Conservation (phyloP, 352 stramenopile species). For the Globisporangium mamillatum region DNA sequence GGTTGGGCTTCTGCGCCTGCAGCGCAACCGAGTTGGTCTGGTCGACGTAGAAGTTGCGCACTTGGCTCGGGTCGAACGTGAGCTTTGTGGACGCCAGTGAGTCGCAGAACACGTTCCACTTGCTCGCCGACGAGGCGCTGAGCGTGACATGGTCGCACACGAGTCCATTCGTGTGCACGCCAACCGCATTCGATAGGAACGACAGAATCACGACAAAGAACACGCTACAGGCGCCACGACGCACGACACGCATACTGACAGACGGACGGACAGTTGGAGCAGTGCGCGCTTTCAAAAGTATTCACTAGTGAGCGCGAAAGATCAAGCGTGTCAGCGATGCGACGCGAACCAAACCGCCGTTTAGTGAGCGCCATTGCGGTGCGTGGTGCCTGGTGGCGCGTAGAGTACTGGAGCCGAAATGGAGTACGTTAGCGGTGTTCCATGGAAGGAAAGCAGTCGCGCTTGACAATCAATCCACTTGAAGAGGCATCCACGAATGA, state of each 20-base stretch:
- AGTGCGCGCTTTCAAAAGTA: background rate
- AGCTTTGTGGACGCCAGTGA: constrained; percentile 16
- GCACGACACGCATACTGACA: constrained; percentile 1
- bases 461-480: constrained; percentile 7
- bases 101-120: constrained; percentile 34
- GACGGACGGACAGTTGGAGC: background rate
- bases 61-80: constrained; percentile 33
- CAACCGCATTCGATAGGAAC: background rate
- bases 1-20: constrained; percentile 6
- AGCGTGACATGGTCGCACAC: constrained; percentile 28
- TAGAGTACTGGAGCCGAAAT: background rate
- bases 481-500: background rate
- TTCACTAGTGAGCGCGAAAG: constrained; percentile 4
- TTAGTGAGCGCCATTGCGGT: background rate
- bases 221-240: background rate
- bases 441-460: constrained; percentile 1
- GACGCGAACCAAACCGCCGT: background rate
- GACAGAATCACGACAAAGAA: background rate
- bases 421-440: constrained; percentile 1
- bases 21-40: constrained; percentile 17
- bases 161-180: background rate
- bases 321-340: background rate
- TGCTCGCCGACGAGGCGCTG: constrained; percentile 23
- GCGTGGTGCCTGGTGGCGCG: background rate
- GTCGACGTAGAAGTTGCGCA: constrained; percentile 31